These are phyloP conservation scores for Ilex asprella DNA, from an alignment of 257 asterid genomes.

Conservation along the genomic window DNA sequence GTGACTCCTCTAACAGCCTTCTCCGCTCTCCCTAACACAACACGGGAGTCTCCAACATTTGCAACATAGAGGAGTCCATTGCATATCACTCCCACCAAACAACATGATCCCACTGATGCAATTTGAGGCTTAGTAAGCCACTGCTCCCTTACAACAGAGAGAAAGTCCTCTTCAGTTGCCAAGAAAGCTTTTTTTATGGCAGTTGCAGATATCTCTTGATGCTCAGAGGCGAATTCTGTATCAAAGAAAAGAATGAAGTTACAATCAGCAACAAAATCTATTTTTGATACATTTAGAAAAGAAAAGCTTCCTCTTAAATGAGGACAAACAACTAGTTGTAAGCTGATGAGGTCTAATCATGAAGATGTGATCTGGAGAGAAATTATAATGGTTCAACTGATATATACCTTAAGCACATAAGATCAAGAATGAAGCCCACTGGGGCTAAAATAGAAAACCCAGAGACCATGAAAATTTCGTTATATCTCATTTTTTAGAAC, in stretches of 20 bases:
- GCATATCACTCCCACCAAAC: conserved; percentile 81
- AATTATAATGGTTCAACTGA: no score
- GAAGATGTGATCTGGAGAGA: no score
- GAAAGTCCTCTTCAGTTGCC: conserved; percentile 82
- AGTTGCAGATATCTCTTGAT: conserved; percentile 53
- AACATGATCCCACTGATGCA: conserved; percentile 91
- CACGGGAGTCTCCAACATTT: conserved; percentile 93
- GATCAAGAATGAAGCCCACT: no score
- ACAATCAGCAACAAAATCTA: no score
- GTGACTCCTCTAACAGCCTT: conserved; percentile 44
- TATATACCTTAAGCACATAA: no score
- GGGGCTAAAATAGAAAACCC: no score
- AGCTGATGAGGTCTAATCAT: no score
- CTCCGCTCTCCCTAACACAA: conserved; percentile 66
- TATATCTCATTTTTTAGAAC: no score
- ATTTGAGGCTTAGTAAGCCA: conserved; percentile 73
- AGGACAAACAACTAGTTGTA: no score
- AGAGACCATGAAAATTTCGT: no score
- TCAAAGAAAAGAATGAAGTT: conserved; percentile 8
- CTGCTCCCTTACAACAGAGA: conserved; percentile 59
- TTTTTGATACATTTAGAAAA: no score
- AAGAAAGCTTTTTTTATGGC: conserved; percentile 76
- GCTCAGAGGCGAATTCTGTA: conserved; percentile 64
- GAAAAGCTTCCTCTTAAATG: no score
- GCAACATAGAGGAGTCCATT: conserved; percentile 71